A percentile compares a stretch with the other conserved stretches of the same genome.
Evolutionary conservation across 495 filamentous ascomycete species (phyloP).

Genomic region (Podospora australis): DNA sequence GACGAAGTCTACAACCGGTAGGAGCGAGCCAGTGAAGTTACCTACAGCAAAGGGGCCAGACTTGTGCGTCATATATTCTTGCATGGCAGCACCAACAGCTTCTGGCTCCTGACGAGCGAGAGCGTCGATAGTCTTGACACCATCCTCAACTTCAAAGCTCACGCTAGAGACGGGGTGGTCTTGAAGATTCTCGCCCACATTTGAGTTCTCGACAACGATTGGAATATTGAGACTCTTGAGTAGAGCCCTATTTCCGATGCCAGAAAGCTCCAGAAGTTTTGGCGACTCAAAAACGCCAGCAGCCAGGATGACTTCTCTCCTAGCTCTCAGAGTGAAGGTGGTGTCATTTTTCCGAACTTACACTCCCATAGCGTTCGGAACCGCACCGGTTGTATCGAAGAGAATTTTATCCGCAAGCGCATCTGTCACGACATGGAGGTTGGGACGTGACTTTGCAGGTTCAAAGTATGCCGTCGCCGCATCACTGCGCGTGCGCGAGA

Average conservation of each 20-base stretch:
- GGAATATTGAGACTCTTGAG: not conserved
- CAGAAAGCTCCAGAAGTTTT: not conserved
- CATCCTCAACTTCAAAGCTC: slow-evolving; percentile 1
- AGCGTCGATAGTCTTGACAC: slow-evolving; percentile 2
- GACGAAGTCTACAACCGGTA: slow-evolving; percentile 1
- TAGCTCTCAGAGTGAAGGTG: not conserved
- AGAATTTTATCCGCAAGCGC: not conserved
- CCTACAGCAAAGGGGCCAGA: slow-evolving; percentile 2
- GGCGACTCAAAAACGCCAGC: slow-evolving; percentile 1
- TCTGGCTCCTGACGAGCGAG: not conserved
- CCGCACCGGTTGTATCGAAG: not conserved
- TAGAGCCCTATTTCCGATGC: not conserved
- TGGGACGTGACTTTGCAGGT: not conserved
- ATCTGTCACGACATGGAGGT: not conserved
- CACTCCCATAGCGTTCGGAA: not conserved
- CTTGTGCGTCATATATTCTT: not conserved
- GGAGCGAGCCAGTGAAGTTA: slow-evolving; percentile 1
- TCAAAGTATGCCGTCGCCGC: not conserved
- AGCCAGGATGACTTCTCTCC: slow-evolving; percentile 1
- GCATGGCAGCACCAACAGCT: not conserved
- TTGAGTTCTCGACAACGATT: not conserved
- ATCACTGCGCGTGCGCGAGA: not conserved
- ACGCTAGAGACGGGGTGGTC: slow-evolving; percentile 1
- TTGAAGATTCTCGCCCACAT: slow-evolving; percentile 1
- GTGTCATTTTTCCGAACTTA: not conserved